A percentile compares a stretch with the other conserved stretches of the same genome.
Conservation (phyloP, 805 yeast genomes). For the Hanseniaspora thailandica region DNA sequence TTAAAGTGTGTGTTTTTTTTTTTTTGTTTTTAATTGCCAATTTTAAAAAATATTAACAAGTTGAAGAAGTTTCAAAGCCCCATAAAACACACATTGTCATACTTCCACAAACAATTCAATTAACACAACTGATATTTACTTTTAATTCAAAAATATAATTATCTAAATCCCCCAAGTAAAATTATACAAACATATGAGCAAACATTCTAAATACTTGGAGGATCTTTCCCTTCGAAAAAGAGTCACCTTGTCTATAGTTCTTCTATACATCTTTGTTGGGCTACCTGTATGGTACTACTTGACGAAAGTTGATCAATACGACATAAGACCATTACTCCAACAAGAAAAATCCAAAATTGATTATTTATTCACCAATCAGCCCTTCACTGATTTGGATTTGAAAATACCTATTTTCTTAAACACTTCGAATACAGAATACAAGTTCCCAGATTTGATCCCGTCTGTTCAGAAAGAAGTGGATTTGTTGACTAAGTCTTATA, state of each 20-base stretch:
- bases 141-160: background rate
- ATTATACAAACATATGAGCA: background rate
- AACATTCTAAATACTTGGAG: constrained; percentile 10
- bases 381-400: constrained; percentile 31
- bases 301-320: constrained; percentile 28
- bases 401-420: constrained; percentile 35
- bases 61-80: too few relatives aligned
- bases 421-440: constrained; percentile 32
- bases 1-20: too few relatives aligned
- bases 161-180: background rate
- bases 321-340: constrained; percentile 6
- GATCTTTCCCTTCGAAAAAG: constrained; percentile 20
- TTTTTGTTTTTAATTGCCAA: too few relatives aligned
- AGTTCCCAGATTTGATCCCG: constrained; percentile 55
- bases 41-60: too few relatives aligned
- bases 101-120: too few relatives aligned
- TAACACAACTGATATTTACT: background rate
- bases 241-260: constrained; percentile 19
- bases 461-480: constrained; percentile 42
- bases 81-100: too few relatives aligned
- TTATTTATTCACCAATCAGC: constrained; percentile 24
- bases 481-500: constrained; percentile 28
- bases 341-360: constrained; percentile 33
- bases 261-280: constrained; percentile 29
- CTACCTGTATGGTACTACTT: constrained; percentile 34